These are phyloP conservation scores for Eragrostis curvula DNA, from an alignment of 176 grass and related monocot genomes.

Conservation along the genomic window DNA sequence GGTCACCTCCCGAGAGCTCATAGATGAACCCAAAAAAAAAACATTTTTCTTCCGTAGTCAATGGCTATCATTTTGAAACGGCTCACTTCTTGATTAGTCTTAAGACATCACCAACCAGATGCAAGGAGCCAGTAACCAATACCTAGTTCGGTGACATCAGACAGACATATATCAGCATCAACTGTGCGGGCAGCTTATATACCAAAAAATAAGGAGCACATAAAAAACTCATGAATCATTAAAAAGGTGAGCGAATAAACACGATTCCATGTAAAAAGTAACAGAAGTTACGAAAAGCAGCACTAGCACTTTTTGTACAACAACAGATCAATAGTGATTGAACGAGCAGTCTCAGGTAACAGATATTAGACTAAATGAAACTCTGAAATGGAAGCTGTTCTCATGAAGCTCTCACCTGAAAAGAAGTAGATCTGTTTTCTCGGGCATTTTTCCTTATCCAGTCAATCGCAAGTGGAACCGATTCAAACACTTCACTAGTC, in stretches of 20 bases:
- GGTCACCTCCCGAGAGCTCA: background rate
- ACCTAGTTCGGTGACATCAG: slow-evolving; percentile 51
- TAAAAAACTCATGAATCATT: background rate
- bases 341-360: background rate
- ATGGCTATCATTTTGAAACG: background rate
- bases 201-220: background rate
- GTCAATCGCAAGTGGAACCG: slow-evolving; percentile 73
- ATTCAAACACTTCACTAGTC: slow-evolving; percentile 65
- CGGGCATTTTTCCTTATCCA: slow-evolving; percentile 72
- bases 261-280: background rate
- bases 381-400: background rate
- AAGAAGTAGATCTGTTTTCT: slow-evolving; percentile 60
- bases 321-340: background rate
- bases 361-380: background rate
- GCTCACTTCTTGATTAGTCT: slow-evolving; percentile 69
- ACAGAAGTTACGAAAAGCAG: background rate
- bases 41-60: slow-evolving; percentile 16
- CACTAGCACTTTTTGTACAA: background rate
- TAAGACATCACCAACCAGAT: slow-evolving; percentile 76
- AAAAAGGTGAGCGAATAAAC: background rate
- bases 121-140: slow-evolving; percentile 76
- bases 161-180: slow-evolving; percentile 19
- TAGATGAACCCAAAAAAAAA: background rate
- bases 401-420: slow-evolving; percentile 59
- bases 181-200: background rate